These are phyloP conservation scores for Epichloe brachyelytri DNA, from an alignment of 2,329 filamentous ascomycete genomes.

Conservation along the genomic window DNA sequence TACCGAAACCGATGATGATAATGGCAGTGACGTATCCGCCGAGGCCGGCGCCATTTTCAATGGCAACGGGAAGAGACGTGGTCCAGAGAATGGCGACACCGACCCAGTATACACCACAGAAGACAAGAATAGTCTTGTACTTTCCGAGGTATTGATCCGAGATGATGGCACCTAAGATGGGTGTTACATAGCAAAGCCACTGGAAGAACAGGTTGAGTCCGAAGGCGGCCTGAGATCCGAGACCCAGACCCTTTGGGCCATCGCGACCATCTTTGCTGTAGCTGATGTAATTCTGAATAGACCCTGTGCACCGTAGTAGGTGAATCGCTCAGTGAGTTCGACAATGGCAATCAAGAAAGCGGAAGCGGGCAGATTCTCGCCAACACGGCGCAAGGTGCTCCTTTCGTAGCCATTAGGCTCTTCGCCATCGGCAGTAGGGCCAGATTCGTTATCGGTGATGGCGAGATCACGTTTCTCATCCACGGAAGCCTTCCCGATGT, in stretches of 20 bases:
- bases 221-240: conserved; percentile 42
- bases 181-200: conserved; percentile 33
- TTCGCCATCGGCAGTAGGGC: conserved; percentile 29
- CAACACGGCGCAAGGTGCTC: conserved; percentile 35
- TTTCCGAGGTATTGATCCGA: conserved; percentile 46
- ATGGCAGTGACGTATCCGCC: conserved; percentile 41
- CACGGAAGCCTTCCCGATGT: conserved; percentile 10
- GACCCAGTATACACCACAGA: conserved; percentile 43
- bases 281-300: conserved; percentile 43
- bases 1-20: conserved; percentile 52
- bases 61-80: conserved; percentile 29
- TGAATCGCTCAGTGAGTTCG: conserved; percentile 44
- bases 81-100: conserved; percentile 42
- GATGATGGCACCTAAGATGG: conserved; percentile 39
- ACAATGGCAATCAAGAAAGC: conserved; percentile 44
- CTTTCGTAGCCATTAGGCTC: conserved; percentile 41
- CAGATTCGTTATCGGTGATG: conserved; percentile 14
- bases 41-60: conserved; percentile 28
- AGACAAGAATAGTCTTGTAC: conserved; percentile 48
- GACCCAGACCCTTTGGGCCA: conserved; percentile 37
- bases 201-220: conserved; percentile 43
- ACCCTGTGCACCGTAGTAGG: conserved; percentile 41
- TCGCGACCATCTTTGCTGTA: conserved; percentile 20
- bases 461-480: conserved; percentile 14
- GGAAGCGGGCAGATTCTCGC: conserved; percentile 40